Evolutionary conservation across 176 grass and related monocot genomes (phyloP), one percentile per base, ranked within the genome.

Genomic region (Bromus sterilis): DNA sequence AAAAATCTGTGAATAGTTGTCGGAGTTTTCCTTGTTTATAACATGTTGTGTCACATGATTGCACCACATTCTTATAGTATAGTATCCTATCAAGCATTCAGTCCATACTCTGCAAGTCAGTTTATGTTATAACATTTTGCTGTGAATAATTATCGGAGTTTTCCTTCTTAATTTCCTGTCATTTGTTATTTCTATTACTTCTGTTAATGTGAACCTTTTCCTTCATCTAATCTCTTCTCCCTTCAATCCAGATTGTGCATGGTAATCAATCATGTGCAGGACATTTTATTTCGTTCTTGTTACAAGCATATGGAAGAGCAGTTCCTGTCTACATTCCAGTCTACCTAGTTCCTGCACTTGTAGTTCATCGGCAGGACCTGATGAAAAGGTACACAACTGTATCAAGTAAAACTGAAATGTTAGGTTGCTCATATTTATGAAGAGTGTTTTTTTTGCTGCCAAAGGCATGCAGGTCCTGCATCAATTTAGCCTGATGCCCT

Each of bases 241-340:
- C 56, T 74, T 56, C 48, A 74, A 84, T 88, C 46, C 86, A 98
- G 95, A 95, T 98, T 76, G 80, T 95, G 75, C 95, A 99, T 90
- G 96, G 89, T 15, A 93, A 90, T 77, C 89, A 95, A 74, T 90
- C 96, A 79, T 99, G 96, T 91, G 18, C 81, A 58, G 73, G 76
- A 18, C 96, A 99, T 91, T 84, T 93, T 55, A 56, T 95, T 76
- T 93, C 84, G 31, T 99, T 95, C 74, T 86, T 95, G 84, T 56
- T 95, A 66, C 90, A 99, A 95, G 96, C 87, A 82, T 99, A 95
- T 88, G 87, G 84, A 67, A 95, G 92, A 90, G 96, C 96, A 80
- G 31, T 95, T 64, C 96, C 96, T 60, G 96, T 99, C 46, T 99
- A 99, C 80, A 41, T 95, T 77, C 96, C 96, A 55, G 96, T 98